These are phyloP conservation scores for Meyerozyma smithsonii DNA, from an alignment of 1,139 yeast species.

Conservation along the genomic window DNA sequence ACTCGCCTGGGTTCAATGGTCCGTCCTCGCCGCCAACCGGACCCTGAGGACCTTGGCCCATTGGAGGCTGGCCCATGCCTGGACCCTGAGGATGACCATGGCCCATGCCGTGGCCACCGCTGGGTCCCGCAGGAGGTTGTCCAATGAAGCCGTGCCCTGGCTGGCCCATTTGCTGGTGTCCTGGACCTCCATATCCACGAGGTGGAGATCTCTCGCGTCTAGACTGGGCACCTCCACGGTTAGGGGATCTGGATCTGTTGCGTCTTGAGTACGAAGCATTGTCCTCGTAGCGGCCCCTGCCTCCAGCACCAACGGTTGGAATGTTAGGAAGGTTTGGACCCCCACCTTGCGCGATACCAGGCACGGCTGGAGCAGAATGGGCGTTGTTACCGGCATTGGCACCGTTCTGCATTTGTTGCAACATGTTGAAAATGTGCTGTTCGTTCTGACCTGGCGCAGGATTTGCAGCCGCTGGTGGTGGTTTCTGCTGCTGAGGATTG, in stretches of 20 bases:
- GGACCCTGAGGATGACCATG: conserved; percentile 9
- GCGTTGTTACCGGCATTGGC: conserved; percentile 3
- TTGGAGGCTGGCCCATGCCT: neutral
- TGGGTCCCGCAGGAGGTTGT: no score
- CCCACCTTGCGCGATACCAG: conserved; percentile 1
- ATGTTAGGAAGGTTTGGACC: conserved; percentile 4
- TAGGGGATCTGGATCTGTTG: conserved; percentile 56
- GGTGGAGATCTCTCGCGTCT: conserved; percentile 32
- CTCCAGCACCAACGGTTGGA: conserved; percentile 5
- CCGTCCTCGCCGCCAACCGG: neutral
- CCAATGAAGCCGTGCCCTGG: no score
- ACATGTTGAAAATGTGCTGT: conserved; percentile 37
- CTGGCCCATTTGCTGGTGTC: conserved; percentile 1
- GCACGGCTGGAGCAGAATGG: conserved; percentile 7
- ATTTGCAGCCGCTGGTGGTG: conserved; percentile 14
- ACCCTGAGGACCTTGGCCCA: no score
- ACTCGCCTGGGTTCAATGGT: conserved; percentile 37
- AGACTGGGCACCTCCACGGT: conserved; percentile 22
- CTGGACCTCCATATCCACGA: conserved; percentile 16
- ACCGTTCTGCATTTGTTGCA: conserved; percentile 38
- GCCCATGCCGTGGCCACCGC: conserved; percentile 5
- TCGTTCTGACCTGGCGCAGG: conserved; percentile 19
- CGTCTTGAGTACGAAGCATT: conserved; percentile 35
- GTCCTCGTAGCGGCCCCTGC: conserved; percentile 27
- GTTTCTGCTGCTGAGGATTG: conserved; percentile 12